Evolutionary conservation across 2,329 filamentous ascomycete genomes (phyloP), one percentile per base, ranked within the genome.

Genomic region (Zarea fungicola): DNA sequence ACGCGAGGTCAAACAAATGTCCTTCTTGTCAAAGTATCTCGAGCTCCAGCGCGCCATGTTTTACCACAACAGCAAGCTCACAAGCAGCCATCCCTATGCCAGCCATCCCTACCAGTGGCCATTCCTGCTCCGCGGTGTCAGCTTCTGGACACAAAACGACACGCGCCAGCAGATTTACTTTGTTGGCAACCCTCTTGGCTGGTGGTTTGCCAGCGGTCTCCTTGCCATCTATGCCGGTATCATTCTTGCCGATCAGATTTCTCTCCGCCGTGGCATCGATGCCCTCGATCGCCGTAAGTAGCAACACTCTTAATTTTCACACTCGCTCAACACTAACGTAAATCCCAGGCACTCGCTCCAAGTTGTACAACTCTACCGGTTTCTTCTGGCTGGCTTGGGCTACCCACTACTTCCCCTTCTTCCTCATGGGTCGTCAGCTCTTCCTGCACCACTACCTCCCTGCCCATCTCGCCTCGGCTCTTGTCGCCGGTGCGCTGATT

Each of bases 331-430:
- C 14, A 31, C 23, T 41, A 39, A 25, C 34, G 47, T n/a, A 36
- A 53, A 6, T 41, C 52, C 42, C 63, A 86, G 90, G 90, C 56
- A 90, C 93, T 25, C 91, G 93, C 56, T 91, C 88, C 21, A 90
- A 91, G 55, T 79, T 99, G 42, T 99, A 99, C 73, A 97, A 97
- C 77, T 96, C 90, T 48, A 97, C 93, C 1, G 93, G 93, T 21
- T 99, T 99, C 80, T 95, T 99, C 76, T 97, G 96, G 82, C 81
- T 99, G 50, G 89, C 90, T 49, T 99, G 93, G 93, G 90, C 89
- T 13, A 92, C 90, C 2, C 93, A 99, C 67, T 99, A 96, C 75
- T 83, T 96, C 68, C 92, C 92, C 45, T 99, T 99, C 76, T 99
- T 84, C 73, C 82, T 96, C 55, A 99, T 99, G 92, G 92, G 92